Conservation (phyloP, 208 protist species). For the Leishmania mexicana region DNA sequence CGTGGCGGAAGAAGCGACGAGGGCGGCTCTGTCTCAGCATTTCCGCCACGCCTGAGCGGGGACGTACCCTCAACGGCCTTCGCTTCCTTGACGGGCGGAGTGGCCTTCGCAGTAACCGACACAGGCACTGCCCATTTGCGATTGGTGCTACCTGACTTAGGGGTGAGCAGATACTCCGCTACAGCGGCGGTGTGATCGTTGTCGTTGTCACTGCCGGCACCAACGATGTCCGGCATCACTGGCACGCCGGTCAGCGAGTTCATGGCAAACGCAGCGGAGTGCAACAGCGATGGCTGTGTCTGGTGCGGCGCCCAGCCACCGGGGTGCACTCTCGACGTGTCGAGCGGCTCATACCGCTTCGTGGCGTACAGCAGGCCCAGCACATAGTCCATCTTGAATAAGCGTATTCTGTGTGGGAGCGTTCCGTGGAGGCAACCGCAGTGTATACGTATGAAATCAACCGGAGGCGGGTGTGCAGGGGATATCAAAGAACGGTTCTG, state of each 20-base stretch:
- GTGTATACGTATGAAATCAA: background rate
- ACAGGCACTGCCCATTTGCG: background rate
- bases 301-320: background rate
- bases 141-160: background rate
- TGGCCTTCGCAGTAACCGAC: background rate
- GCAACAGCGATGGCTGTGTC: background rate
- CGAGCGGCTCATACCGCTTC: slow-evolving; percentile 41
- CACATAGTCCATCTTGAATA: slow-evolving; percentile 40
- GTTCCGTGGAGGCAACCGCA: background rate
- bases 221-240: background rate
- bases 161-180: background rate
- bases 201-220: background rate
- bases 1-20: background rate
- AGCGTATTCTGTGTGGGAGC: background rate
- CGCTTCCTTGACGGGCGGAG: background rate
- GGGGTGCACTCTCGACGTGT: slow-evolving; percentile 6
- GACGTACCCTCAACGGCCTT: background rate
- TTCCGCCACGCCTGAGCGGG: background rate
- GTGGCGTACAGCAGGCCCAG: slow-evolving; percentile 44
- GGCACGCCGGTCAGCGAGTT: background rate
- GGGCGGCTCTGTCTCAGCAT: background rate
- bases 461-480: background rate
- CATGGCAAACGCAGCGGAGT: background rate
- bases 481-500: background rate
- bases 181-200: background rate